Conservation (phyloP, 495 filamentous ascomycete genomes). For the Aspergillus avenaceus region DNA sequence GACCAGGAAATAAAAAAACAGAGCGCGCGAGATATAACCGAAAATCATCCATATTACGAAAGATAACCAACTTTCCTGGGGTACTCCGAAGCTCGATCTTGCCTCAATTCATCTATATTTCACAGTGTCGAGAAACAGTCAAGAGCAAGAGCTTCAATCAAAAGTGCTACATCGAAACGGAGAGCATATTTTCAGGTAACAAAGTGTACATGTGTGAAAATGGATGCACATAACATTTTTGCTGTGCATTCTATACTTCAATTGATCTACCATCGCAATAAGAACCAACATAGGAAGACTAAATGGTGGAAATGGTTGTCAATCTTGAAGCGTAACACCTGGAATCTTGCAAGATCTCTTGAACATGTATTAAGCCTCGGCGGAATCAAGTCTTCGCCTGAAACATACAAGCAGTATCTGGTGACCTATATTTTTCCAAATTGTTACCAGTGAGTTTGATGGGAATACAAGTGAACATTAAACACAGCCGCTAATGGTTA, state of each 20-base stretch:
- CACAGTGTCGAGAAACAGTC: too few relatives aligned
- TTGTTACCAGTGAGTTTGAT: constrained; percentile 41
- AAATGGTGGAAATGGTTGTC: constrained; percentile 73
- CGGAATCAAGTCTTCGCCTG: not conserved
- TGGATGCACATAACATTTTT: constrained; percentile 29
- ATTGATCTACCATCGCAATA: constrained; percentile 71
- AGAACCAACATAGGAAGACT: constrained; percentile 69
- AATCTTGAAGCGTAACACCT: constrained; percentile 58
- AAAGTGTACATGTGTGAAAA: constrained; percentile 1
- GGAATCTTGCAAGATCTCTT: constrained; percentile 45
- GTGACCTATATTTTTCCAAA: constrained; percentile 32
- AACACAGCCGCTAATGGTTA: not conserved
- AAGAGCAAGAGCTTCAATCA: too few relatives aligned
- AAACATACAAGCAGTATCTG: constrained; percentile 26
- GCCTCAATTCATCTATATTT: too few relatives aligned
- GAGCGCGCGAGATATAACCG: too few relatives aligned
- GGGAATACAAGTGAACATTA: not conserved
- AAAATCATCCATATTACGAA: too few relatives aligned
- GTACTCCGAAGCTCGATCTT: too few relatives aligned
- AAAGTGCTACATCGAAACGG: too few relatives aligned
- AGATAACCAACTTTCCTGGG: too few relatives aligned
- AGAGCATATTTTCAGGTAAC: not conserved
- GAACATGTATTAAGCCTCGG: constrained; percentile 9
- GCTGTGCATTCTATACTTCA: constrained; percentile 46
- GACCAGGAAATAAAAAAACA: too few relatives aligned